These are phyloP conservation scores for Laburnicola sp. DNA, from an alignment of 2,329 filamentous ascomycete species.

Conservation along the genomic window DNA sequence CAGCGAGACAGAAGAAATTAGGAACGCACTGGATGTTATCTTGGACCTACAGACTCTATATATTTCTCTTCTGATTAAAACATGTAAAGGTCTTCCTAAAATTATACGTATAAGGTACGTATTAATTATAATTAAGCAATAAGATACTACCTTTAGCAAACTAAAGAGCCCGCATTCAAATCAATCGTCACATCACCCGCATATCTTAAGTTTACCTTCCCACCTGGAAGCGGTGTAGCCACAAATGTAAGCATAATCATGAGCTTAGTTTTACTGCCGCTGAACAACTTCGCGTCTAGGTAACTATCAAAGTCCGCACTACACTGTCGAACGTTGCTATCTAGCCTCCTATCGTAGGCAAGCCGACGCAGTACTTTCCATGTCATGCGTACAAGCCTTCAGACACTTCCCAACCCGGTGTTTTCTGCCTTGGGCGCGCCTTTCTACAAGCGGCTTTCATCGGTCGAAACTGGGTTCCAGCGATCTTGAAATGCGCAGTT, in stretches of 20 bases:
- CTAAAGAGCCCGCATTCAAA: constrained; percentile 33
- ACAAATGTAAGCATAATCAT: too few relatives aligned
- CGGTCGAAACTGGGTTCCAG: constrained; percentile 29
- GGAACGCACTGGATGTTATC: constrained; percentile 2
- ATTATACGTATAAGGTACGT: too few relatives aligned
- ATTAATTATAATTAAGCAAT: constrained; percentile 23
- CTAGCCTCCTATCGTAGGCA: constrained; percentile 41
- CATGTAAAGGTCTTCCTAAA: constrained; percentile 33
- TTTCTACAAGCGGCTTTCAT: constrained; percentile 56
- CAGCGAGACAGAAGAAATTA: constrained; percentile 5
- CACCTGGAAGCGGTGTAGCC: constrained; percentile 19
- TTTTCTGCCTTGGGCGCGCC: constrained; percentile 48
- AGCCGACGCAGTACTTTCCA: constrained; percentile 49
- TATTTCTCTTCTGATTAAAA: constrained; percentile 29
- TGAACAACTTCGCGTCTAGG: too few relatives aligned
- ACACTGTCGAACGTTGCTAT: constrained; percentile 45
- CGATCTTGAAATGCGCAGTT: too few relatives aligned
- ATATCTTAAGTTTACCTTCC: constrained; percentile 48
- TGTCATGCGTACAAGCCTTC: constrained; percentile 36
- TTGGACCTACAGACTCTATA: constrained; percentile 30
- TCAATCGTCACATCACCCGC: constrained; percentile 49
- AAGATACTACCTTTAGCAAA: constrained; percentile 37
- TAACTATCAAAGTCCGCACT: constrained; percentile 52
- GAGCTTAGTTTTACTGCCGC: too few relatives aligned
- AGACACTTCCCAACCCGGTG: constrained; percentile 11